phyloP scores from a whole-genome alignment of 176 grass and related monocot genomes.

The Oryza meridionalis region DNA sequence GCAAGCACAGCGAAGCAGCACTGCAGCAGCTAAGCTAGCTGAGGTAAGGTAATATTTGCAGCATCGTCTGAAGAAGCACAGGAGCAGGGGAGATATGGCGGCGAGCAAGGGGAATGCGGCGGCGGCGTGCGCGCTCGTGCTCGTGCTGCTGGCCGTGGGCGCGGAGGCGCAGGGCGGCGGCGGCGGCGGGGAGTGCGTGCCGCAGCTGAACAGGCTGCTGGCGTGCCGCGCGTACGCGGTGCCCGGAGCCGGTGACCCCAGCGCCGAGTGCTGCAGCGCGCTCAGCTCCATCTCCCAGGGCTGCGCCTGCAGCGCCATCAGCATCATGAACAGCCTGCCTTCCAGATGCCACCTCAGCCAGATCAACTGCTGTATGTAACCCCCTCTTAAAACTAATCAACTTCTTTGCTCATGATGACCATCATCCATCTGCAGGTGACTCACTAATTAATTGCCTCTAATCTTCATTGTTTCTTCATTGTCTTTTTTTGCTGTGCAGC shows the following conservation, averaged over 20 bases:
- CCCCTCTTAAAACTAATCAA: neutral
- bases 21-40: too few species aligned
- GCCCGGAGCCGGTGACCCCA: constrained; percentile 63
- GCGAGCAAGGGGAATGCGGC: neutral
- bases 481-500: constrained; percentile 37
- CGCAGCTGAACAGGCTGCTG: constrained; percentile 61
- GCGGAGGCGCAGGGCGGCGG: constrained; percentile 31
- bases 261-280: constrained; percentile 75
- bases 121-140: neutral
- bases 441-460: neutral
- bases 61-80: neutral
- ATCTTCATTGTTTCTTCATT: neutral
- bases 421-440: too few species aligned
- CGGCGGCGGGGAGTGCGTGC: constrained; percentile 42
- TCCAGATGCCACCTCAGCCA: constrained; percentile 55
- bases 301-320: constrained; percentile 77
- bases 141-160: constrained; percentile 28
- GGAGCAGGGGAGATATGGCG: constrained; percentile 13
- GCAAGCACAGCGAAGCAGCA: neutral
- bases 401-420: too few species aligned
- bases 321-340: constrained; percentile 79
- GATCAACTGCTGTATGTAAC: constrained; percentile 69
- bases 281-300: constrained; percentile 52
- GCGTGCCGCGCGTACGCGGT: constrained; percentile 66
- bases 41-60: neutral